These are phyloP conservation scores for Debaryomycetaceae sp. DNA, from an alignment of 1,139 yeast species.

Conservation along the genomic window DNA sequence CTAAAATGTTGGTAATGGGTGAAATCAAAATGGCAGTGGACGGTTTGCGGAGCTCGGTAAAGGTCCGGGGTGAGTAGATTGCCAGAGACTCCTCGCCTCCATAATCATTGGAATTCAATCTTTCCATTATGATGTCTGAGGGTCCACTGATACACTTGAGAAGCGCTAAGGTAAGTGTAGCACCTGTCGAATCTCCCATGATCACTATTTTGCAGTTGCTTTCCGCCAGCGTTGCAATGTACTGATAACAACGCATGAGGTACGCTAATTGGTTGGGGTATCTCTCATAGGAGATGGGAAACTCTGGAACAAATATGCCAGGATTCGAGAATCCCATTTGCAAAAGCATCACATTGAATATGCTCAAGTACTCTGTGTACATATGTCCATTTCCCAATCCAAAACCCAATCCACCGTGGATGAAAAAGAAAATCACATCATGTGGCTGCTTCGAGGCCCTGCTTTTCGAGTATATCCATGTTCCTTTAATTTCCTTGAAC, in stretches of 20 bases:
- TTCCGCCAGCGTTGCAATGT: conserved; percentile 2
- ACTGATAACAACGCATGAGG: conserved; percentile 5
- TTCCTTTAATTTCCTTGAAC: conserved; percentile 5
- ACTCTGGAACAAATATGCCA: conserved; percentile 9
- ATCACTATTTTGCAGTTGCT: conserved; percentile 7
- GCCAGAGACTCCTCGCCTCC: neutral
- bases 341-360: conserved; percentile 10
- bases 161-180: conserved; percentile 7
- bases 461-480: conserved; percentile 11
- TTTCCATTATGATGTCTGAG: neutral
- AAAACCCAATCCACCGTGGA: conserved; percentile 12
- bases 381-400: conserved; percentile 10
- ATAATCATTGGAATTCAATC: neutral
- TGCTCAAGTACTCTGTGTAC: conserved; percentile 12
- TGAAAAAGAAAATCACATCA: conserved; percentile 11
- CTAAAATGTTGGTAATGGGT: conserved; percentile 7
- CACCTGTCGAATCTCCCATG: conserved; percentile 14
- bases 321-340: conserved; percentile 16
- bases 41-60: conserved; percentile 1
- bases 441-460: conserved; percentile 2
- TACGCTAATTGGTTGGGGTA: conserved; percentile 4
- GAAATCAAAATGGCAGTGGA: conserved; percentile 7
- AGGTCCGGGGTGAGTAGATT: neutral
- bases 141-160: conserved; percentile 1
- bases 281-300: conserved; percentile 1